Percentiles rank a stretch among this genome's conserved stretches.
Conservation (phyloP, 306 rosid genomes). For the Oxytropis ochrocephala region DNA sequence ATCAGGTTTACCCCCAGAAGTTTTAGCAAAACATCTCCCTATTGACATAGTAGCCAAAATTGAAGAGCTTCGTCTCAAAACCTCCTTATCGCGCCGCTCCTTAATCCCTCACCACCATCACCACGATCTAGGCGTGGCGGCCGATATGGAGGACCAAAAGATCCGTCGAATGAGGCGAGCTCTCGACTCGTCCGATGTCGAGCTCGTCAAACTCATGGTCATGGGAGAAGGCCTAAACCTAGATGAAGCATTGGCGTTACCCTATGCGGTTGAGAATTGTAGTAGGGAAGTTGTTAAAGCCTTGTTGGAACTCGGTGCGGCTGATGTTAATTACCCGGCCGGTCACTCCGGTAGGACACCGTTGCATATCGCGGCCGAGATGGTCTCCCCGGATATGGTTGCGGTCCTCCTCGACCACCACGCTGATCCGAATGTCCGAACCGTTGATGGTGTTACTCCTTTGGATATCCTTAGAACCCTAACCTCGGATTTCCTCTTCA, state of each 20-base stretch:
- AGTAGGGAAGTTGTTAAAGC: slow-evolving; percentile 96
- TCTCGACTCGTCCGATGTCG: slow-evolving; percentile 87
- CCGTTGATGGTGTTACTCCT: slow-evolving; percentile 72
- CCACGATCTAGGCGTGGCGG: slow-evolving; percentile 47
- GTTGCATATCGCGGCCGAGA: slow-evolving; percentile 75
- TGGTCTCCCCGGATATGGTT: slow-evolving; percentile 98
- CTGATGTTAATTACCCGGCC: slow-evolving; percentile 72
- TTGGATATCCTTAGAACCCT: slow-evolving; percentile 93
- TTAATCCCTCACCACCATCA: slow-evolving; percentile 45
- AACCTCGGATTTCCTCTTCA: slow-evolving; percentile 94
- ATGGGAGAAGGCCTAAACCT: slow-evolving; percentile 98
- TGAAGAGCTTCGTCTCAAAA: slow-evolving; percentile 89
- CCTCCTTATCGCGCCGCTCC: slow-evolving; percentile 70
- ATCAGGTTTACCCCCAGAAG: slow-evolving; percentile 87
- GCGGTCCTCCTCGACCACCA: slow-evolving; percentile 97
- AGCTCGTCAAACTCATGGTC: slow-evolving; percentile 90
- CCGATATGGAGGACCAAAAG: slow-evolving; percentile 90
- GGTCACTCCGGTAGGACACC: slow-evolving; percentile 86
- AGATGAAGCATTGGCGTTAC: slow-evolving; percentile 85
- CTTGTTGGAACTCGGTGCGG: slow-evolving; percentile 84
- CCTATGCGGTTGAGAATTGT: slow-evolving; percentile 84
- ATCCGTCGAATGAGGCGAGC: slow-evolving; percentile 88
- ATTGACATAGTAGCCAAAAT: slow-evolving; percentile 78
- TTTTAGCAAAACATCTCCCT: slow-evolving; percentile 85
- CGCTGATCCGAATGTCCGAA: slow-evolving; percentile 88